phyloP scores from a whole-genome alignment of 495 filamentous ascomycete genomes.

The Xylaria sp. region DNA sequence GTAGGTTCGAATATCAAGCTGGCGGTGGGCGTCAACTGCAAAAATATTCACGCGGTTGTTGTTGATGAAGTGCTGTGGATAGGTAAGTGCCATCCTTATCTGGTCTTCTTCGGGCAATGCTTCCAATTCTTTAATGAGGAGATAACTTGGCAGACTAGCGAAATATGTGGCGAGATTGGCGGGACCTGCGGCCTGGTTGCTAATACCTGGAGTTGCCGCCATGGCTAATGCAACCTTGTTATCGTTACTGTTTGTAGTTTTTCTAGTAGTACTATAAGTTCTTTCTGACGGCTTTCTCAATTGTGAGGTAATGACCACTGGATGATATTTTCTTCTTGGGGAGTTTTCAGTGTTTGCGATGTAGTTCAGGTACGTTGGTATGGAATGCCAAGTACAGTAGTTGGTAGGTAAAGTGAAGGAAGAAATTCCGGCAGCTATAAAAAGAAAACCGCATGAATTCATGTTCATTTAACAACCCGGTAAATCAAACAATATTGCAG shows the following conservation, averaged over 20 bases:
- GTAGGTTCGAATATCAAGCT: conserved; percentile 8
- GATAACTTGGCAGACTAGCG: background rate
- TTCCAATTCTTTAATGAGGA: background rate
- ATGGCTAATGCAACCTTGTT: background rate
- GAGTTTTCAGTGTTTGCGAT: background rate
- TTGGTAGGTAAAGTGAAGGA: background rate
- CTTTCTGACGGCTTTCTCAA: background rate
- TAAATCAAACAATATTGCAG: background rate
- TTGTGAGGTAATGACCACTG: background rate
- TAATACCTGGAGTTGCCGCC: background rate
- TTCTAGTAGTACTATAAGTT: background rate
- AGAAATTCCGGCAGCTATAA: background rate
- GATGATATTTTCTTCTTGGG: background rate
- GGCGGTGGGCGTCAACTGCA: background rate
- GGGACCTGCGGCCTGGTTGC: background rate
- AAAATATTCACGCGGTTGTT: background rate
- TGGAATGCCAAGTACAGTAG: background rate
- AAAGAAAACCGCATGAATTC: background rate
- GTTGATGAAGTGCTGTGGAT: conserved; percentile 1
- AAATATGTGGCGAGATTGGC: background rate
- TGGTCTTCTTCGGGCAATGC: background rate
- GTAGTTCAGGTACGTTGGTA: background rate
- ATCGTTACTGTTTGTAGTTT: background rate
- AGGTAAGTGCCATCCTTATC: background rate
- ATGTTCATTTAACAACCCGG: background rate